These are phyloP conservation scores for Solanum pennellii DNA, from an alignment of 257 asterid species.

Conservation along the genomic window DNA sequence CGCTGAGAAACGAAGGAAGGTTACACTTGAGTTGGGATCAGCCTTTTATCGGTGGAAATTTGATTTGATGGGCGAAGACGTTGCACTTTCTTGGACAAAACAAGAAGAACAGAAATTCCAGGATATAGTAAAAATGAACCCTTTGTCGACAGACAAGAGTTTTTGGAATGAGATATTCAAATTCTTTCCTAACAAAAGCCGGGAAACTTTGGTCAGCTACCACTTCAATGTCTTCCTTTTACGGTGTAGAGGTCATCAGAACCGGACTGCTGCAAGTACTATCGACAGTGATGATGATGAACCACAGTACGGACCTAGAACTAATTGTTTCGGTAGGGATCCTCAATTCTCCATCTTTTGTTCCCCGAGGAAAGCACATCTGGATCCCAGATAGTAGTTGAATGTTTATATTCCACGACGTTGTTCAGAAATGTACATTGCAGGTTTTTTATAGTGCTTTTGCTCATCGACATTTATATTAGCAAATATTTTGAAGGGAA, in stretches of 20 bases:
- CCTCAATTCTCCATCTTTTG: conserved; percentile 45
- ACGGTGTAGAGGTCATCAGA: conserved; percentile 58
- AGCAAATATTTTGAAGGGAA: not conserved
- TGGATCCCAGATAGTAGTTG: conserved; percentile 11
- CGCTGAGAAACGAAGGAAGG: conserved; percentile 27
- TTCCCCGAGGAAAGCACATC: conserved; percentile 51
- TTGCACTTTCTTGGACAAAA: conserved; percentile 37
- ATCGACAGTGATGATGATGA: conserved; percentile 72
- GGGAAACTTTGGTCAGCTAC: conserved; percentile 51
- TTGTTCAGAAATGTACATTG: conserved; percentile 25
- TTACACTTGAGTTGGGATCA: conserved; percentile 43
- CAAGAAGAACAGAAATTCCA: conserved; percentile 37
- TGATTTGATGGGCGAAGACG: conserved; percentile 45
- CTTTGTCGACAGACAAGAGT: conserved; percentile 21
- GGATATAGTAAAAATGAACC: conserved; percentile 25
- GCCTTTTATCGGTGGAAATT: conserved; percentile 45
- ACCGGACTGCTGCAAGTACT: conserved; percentile 27
- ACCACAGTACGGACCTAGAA: not conserved
- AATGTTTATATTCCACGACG: not conserved
- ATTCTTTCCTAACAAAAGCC: conserved; percentile 24
- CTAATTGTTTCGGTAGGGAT: conserved; percentile 27
- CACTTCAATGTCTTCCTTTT: conserved; percentile 56
- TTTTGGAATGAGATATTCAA: conserved; percentile 51
- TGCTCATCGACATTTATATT: not conserved
- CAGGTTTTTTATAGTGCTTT: conserved; percentile 7